Base-by-base conservation (phyloP, 352 stramenopile genomes). In the Paralagenidium karlingii region DNA sequence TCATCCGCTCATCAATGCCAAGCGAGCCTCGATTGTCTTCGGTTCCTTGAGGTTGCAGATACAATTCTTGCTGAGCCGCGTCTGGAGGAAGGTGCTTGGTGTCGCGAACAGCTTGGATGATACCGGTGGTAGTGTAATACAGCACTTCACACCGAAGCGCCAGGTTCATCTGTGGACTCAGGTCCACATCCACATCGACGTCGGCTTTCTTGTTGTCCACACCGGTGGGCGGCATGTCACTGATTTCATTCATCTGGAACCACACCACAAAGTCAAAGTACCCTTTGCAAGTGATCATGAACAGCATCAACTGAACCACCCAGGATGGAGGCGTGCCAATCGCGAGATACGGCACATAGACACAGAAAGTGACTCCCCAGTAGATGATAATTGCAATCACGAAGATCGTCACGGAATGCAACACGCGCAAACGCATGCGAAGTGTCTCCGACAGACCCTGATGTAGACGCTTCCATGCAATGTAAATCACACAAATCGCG, bases 311-410 rank as follows among this genome's bases (percentile, higher is more conserved):
- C 49, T 91, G 73, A 26, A 53, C 55, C 9, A 91, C 49, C 54
- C 60, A 54, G 27, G 47, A 68, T 7, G 74, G 28, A 2, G 55
- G 56, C 49, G 84, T 54, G 2, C 29, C 31, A 9, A 55, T 24
- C n/a, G 84, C 56, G 20, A 92, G 47, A 44, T 88, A 92, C 32
- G 78, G 78, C 42, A 92, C 73, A 53, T 89, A 92, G 46, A 89
- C 59, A 43, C 66, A 60, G 49, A 92, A 89, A 12, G 74, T 88
- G 47, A 92, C 50, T 11, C 67, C 70, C 78, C 78, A 92, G 58
- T 92, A 92, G 43, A 92, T 86, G 56, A 92, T 87, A 47, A 92
- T 89, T n/a, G 78, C 78, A 26, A 91, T 88, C 47, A 91, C 77
- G 37, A 66, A 90, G 66, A 92, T 77, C 12, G 78, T 92, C 27